Evolutionary conservation across 164 flowering plant genomes (phyloP), one percentile per base, ranked within the genome.

Genomic region (Pachysandra terminalis): DNA sequence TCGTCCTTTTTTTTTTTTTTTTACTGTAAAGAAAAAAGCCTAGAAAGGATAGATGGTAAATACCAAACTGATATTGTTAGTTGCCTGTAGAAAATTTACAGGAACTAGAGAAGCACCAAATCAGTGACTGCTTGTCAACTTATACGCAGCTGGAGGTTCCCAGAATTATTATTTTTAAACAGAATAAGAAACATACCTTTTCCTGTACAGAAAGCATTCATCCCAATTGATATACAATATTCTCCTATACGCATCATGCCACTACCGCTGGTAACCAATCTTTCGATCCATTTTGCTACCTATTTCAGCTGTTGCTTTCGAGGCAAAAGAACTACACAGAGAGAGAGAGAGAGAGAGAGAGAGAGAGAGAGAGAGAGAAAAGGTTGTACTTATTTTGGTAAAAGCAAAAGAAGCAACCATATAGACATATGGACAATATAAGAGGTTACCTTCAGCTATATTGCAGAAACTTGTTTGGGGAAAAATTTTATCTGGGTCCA

Each of bases 401-500:
- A 32, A 32, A 7, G 37, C 7, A 32, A 12, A 68, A 55, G 1
- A 23, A 55, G 1, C 5, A n/a, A 55, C 5, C 7, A 53, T n/a
- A 54, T 21, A 9, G 8, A n/a, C 23, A 56, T 1, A 5, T 13
- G 21, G 27, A 56, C 8, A 56, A 23, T 5, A 25, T 57, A n/a
- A 54, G 65, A 56, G 13, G 16, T 62, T 77, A 93, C 98, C 90
- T 89, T 85, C 85, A 69, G 69, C 67, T 61, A 83, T 74, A 63
- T 74, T 79, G 82, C 83, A 82, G 76, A 80, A 86, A 62, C 86
- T 84, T 59, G 71, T 77, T 13, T 49, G 83, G 15, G 80, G 81
- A 53, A 93, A 89, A 51, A 89, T 79, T 37, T n/a, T 26, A 51
- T 75, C 71, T 22, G 90, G 88, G 65, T 85, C 80, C 63, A 81